phyloP scores from a whole-genome alignment of 129 eudicot genomes.

The Flaveria sonorensis region DNA sequence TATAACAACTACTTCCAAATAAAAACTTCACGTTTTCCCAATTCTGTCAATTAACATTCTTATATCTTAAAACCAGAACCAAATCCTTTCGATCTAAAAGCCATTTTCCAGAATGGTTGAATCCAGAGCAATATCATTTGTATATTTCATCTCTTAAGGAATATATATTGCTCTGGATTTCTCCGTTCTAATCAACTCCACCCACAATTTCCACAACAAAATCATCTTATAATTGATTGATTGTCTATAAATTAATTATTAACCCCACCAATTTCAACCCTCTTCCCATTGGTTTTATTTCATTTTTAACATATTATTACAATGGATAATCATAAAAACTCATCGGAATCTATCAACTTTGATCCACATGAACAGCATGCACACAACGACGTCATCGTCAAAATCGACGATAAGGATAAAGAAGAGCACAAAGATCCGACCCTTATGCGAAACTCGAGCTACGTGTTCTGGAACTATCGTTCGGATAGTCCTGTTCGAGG shows the following conservation, averaged over 20 bases:
- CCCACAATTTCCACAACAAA: not conserved
- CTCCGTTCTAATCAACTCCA: conserved; percentile 28
- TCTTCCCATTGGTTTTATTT: not conserved
- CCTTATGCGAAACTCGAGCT: no score
- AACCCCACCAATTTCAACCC: not conserved
- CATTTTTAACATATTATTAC: no score
- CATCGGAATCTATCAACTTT: conserved; percentile 21
- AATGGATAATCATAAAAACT: conserved; percentile 24
- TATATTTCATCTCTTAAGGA: conserved; percentile 19
- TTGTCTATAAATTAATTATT: no score
- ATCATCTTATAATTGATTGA: not conserved
- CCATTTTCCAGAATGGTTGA: conserved; percentile 39
- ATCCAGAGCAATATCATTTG: conserved; percentile 41
- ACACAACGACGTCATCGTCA: conserved; percentile 33
- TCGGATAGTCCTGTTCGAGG: conserved; percentile 33
- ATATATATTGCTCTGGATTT: conserved; percentile 43
- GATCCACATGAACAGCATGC: not conserved
- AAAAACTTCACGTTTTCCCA: not conserved
- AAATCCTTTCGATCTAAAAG: conserved; percentile 25
- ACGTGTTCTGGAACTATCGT: no score
- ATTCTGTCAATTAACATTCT: not conserved
- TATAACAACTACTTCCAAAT: conserved; percentile 13
- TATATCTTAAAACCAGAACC: conserved; percentile 6
- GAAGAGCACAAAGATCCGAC: not conserved
- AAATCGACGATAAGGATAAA: conserved; percentile 26